A percentile compares a stretch with the other conserved stretches of the same genome.
phyloP scores from a whole-genome alignment of 768 basidiomycete species.

The Leccinum imitatum region DNA sequence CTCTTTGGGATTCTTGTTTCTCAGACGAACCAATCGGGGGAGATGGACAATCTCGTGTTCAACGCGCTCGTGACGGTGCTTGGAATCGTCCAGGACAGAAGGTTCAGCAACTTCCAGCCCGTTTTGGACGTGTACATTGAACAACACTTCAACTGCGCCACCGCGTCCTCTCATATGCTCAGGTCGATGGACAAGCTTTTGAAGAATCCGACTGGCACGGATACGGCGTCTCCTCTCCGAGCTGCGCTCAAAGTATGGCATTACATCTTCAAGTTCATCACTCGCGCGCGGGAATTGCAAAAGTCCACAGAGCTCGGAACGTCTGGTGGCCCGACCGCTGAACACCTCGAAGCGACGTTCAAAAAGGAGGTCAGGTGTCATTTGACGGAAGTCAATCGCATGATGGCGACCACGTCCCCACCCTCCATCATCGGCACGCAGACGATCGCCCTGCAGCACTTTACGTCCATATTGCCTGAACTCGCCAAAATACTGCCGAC shows the following conservation, averaged over 20 bases:
- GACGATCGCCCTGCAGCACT: constrained; percentile 90
- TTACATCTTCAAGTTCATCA: constrained; percentile 93
- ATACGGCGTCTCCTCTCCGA: constrained; percentile 76
- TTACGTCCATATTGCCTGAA: constrained; percentile 88
- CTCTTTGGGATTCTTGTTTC: constrained; percentile 89
- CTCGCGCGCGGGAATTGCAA: constrained; percentile 85
- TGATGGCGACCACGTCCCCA: constrained; percentile 82
- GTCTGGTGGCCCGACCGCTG: constrained; percentile 78
- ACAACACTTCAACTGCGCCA: constrained; percentile 77
- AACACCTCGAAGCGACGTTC: constrained; percentile 83
- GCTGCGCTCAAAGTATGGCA: constrained; percentile 96
- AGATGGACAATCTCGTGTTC: constrained; percentile 86
- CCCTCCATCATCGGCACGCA: constrained; percentile 94
- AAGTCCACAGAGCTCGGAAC: constrained; percentile 77
- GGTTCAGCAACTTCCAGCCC: constrained; percentile 93
- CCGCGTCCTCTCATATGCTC: constrained; percentile 82
- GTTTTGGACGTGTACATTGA: constrained; percentile 94
- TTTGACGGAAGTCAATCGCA: constrained; percentile 75
- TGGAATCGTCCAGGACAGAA: constrained; percentile 88
- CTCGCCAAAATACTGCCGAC: constrained; percentile 76
- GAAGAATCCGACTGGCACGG: constrained; percentile 64
- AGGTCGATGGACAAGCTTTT: constrained; percentile 85
- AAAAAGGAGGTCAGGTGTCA: constrained; percentile 79
- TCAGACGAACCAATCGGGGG: constrained; percentile 65
- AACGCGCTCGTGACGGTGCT: constrained; percentile 89